A percentile compares a stretch with the other conserved stretches of the same genome.
Evolutionary conservation across 1,139 yeast species (phyloP).

Genomic region (Candida buenavistaensis): DNA sequence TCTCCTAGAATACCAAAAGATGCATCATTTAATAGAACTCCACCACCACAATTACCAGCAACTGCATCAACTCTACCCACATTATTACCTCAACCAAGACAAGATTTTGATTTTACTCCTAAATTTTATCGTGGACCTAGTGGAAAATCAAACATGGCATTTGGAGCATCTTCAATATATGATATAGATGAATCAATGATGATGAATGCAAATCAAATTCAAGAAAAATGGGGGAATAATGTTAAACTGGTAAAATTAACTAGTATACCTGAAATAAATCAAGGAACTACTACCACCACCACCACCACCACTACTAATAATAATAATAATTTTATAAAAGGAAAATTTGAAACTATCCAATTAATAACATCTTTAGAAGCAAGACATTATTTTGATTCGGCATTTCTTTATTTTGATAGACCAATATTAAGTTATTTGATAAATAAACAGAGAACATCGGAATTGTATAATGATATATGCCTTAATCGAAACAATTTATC

Average conservation of each 20-base stretch:
- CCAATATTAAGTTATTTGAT: slow-evolving; percentile 11
- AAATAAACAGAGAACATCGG: not conserved
- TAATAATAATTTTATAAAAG: not conserved
- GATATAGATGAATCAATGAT: slow-evolving; percentile 12
- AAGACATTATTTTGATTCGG: slow-evolving; percentile 4
- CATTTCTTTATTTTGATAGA: slow-evolving; percentile 7
- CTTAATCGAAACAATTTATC: not conserved
- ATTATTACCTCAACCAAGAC: slow-evolving; percentile 4
- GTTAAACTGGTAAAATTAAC: slow-evolving; percentile 2
- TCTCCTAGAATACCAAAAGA: not conserved
- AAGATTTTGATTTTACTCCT: slow-evolving; percentile 9
- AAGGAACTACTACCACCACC: not conserved
- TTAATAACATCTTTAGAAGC: slow-evolving; percentile 10
- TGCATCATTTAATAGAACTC: slow-evolving; percentile 1
- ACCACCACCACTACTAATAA: not conserved
- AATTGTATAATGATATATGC: slow-evolving; percentile 8
- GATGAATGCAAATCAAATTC: slow-evolving; percentile 3
- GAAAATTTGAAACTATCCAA: slow-evolving; percentile 1
- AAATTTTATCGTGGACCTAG: slow-evolving; percentile 8
- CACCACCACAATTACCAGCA: slow-evolving; percentile 5
- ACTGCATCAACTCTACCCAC: slow-evolving; percentile 6
- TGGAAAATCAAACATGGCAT: slow-evolving; percentile 7
- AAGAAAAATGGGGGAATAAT: slow-evolving; percentile 1
- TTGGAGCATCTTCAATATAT: slow-evolving; percentile 10
- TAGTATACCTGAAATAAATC: not conserved